A percentile compares a stretch with the other conserved stretches of the same genome.
These are phyloP conservation scores for Diplosphaera chodatii DNA, from an alignment of 139 green algal genomes.

Conservation along the genomic window DNA sequence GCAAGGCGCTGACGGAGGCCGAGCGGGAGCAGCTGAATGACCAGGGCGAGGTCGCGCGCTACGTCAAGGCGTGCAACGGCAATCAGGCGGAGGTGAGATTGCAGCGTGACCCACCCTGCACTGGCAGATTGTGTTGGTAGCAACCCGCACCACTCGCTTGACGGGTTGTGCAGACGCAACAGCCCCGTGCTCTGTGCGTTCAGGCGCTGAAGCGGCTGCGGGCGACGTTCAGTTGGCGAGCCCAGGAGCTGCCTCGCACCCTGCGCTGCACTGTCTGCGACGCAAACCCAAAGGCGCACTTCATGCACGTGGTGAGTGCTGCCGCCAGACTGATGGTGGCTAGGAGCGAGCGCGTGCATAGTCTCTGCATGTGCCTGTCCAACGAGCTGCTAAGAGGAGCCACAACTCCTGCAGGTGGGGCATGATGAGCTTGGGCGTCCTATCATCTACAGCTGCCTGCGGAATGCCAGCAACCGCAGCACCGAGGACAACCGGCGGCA, in stretches of 20 bases:
- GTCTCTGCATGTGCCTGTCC: too few species aligned
- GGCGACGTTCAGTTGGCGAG: slow-evolving; percentile 47
- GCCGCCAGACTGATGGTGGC: too few species aligned
- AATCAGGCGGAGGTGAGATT: neutral
- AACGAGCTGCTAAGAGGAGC: too few species aligned
- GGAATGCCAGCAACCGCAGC: slow-evolving; percentile 34
- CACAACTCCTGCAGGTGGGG: slow-evolving; percentile 1
- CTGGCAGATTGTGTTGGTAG: too few species aligned
- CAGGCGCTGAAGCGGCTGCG: slow-evolving; percentile 49
- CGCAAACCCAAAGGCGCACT: slow-evolving; percentile 40
- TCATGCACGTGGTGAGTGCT: slow-evolving; percentile 61
- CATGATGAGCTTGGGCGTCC: slow-evolving; percentile 29
- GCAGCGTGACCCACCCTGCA: too few species aligned
- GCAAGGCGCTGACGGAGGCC: neutral
- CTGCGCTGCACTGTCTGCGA: slow-evolving; percentile 50
- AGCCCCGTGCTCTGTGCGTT: too few species aligned
- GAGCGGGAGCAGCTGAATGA: neutral
- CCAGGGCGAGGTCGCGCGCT: neutral
- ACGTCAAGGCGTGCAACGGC: neutral
- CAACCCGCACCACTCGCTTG: too few species aligned
- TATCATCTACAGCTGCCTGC: slow-evolving; percentile 68
- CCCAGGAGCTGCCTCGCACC: slow-evolving; percentile 28
- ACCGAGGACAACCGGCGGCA: slow-evolving; percentile 56
- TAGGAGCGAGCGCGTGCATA: too few species aligned
- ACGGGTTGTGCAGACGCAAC: too few species aligned